Evolutionary conservation across 2,329 filamentous ascomycete species (phyloP), one percentile per base, ranked within the genome.

Genomic region (Polytolypa hystricis): DNA sequence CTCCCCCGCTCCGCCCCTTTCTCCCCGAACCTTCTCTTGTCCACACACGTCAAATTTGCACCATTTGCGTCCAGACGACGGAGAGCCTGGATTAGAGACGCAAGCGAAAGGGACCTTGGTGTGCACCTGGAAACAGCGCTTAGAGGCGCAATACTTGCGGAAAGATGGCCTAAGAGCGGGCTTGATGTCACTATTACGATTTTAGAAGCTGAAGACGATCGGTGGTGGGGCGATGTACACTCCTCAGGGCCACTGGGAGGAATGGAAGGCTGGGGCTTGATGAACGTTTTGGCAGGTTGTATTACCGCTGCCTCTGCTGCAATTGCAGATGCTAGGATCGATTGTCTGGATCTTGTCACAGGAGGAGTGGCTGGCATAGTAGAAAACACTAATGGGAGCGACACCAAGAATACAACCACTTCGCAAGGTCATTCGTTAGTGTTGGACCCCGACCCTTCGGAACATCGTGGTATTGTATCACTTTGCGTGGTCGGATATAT

Each of bases 101-200:
- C 80, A 11, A 80, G 73, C 43, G 91, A 98, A 64, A 75, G 87
- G 34, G 91, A 98, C 55, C 70, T 98, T 2, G 84, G 84, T 9
- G 81, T 87, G 8, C 89, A 96, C 56, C 67, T 98, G 3, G 87
- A 96, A 60, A 89, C 85, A 11, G 87, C 91, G 17, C 69, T 98
- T 34, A 75, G 86, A 21, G 89, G 89, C 1, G 83, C 85, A 5
- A 78, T 96, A 34, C 89, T 96, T 53, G 86, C 85, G 10, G 87
- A 95, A 56, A 72, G 89, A 40, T 98, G 89, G 84, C 91, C 91
- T n/a, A 98, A 98, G 68, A 94, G 85, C 57, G 87, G 85, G 30
- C 79, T 94, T n/a, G 91, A 98, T 56, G 79, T 98, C 27, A 80
- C 94, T 12, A 77, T 98, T 33, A 95, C 86, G 0, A 78, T 98